These are phyloP conservation scores for Ustilago sp. DNA, from an alignment of 1,284 basidiomycete genomes.

Conservation along the genomic window DNA sequence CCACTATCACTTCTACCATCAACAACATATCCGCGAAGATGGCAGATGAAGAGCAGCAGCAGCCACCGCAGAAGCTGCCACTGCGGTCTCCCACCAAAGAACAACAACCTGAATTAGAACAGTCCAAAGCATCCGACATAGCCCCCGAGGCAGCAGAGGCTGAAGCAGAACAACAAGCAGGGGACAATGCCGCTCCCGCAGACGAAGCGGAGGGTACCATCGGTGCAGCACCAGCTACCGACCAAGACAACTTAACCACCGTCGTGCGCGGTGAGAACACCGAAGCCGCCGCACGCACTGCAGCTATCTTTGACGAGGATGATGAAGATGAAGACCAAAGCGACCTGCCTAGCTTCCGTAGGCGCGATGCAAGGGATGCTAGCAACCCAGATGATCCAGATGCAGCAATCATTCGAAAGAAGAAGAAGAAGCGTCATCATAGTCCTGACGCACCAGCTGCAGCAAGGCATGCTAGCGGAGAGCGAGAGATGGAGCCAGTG, in stretches of 20 bases:
- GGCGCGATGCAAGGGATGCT: constrained; percentile 24
- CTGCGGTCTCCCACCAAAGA: constrained; percentile 9
- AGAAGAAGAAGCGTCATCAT: constrained; percentile 54
- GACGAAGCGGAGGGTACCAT: constrained; percentile 22
- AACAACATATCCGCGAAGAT: constrained; percentile 13
- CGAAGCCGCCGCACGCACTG: constrained; percentile 34
- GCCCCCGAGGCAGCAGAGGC: constrained; percentile 14
- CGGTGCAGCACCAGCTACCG: constrained; percentile 24
- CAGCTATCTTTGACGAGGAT: constrained; percentile 49
- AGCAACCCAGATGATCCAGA: constrained; percentile 25
- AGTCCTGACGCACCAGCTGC: constrained; percentile 21
- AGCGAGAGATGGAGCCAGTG: constrained; percentile 19
- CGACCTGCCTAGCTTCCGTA: constrained; percentile 42
- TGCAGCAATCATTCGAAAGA: constrained; percentile 37
- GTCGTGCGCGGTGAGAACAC: constrained; percentile 34
- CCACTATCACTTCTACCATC: not conserved
- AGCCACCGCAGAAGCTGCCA: constrained; percentile 14
- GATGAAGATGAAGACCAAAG: constrained; percentile 30
- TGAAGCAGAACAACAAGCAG: constrained; percentile 2
- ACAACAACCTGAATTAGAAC: not conserved
- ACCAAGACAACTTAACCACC: constrained; percentile 21
- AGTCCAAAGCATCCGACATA: not conserved
- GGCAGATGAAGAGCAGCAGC: constrained; percentile 37
- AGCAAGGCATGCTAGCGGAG: constrained; percentile 3
- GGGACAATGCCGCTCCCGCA: constrained; percentile 3